These are phyloP conservation scores for Metschnikowia aberdeeniae DNA, from an alignment of 805 yeast genomes.

Conservation along the genomic window DNA sequence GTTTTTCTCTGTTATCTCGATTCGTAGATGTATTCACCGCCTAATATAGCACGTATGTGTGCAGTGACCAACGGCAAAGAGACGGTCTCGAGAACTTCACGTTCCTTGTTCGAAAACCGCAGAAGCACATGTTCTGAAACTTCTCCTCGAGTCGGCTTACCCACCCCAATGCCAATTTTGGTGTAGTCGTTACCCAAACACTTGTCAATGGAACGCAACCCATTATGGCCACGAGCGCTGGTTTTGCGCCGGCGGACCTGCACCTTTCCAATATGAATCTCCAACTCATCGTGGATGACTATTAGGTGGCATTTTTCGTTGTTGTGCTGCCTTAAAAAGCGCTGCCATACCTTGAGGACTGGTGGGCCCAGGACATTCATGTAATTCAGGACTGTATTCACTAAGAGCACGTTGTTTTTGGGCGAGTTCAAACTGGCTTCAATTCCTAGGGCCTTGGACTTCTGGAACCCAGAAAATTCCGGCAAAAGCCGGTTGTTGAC, in stretches of 20 bases:
- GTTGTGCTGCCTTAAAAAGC: constrained; percentile 18
- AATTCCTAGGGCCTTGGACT: background rate
- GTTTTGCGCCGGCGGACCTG: constrained; percentile 58
- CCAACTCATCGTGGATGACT: constrained; percentile 77
- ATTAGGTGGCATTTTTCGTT: constrained; percentile 37
- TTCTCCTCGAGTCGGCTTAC: constrained; percentile 50
- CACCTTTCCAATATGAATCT: constrained; percentile 58
- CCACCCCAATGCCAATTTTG: constrained; percentile 77
- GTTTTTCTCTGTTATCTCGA: background rate
- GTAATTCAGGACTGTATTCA: constrained; percentile 49
- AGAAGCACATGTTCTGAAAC: constrained; percentile 65
- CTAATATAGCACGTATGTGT: constrained; percentile 33
- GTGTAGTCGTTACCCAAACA: constrained; percentile 49
- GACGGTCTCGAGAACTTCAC: constrained; percentile 32
- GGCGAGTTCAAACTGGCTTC: background rate
- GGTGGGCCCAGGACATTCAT: constrained; percentile 75
- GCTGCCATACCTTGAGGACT: constrained; percentile 46
- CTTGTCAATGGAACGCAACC: constrained; percentile 56
- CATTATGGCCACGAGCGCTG: constrained; percentile 81
- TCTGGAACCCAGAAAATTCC: constrained; percentile 19
- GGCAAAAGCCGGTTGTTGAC: constrained; percentile 55
- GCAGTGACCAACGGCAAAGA: constrained; percentile 40
- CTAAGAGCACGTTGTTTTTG: constrained; percentile 29
- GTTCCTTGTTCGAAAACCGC: constrained; percentile 46
- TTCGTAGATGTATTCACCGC: constrained; percentile 13